Percentiles rank a stretch among this genome's conserved stretches.
Evolutionary conservation across 2,329 filamentous ascomycete species (phyloP).

Genomic region (Penicillium sp.): DNA sequence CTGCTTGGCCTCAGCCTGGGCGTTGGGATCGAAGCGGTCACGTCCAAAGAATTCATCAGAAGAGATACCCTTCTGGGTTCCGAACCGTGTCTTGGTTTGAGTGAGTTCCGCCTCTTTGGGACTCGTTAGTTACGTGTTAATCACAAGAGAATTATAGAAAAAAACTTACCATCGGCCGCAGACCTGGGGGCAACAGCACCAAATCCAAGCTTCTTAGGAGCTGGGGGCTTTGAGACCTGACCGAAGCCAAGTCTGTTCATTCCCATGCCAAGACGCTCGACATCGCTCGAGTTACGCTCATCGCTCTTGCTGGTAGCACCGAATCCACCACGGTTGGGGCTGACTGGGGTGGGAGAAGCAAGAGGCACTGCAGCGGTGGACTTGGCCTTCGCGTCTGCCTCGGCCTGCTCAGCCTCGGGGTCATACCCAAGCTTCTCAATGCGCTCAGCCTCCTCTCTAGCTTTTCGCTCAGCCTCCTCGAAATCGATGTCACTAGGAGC

Average conservation of each 20-base stretch:
- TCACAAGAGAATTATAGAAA: background rate
- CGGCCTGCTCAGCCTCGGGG: slow-evolving; percentile 75
- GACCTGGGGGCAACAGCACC: slow-evolving; percentile 78
- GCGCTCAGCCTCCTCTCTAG: slow-evolving; percentile 94
- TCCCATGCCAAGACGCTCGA: slow-evolving; percentile 89
- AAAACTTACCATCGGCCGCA: slow-evolving; percentile 62
- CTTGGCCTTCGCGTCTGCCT: slow-evolving; percentile 32
- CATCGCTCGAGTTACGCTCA: slow-evolving; percentile 67
- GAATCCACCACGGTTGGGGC: slow-evolving; percentile 62
- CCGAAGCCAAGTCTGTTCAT: slow-evolving; percentile 84
- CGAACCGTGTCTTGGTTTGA: slow-evolving; percentile 86
- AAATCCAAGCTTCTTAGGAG: slow-evolving; percentile 81
- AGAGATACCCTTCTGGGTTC: slow-evolving; percentile 89
- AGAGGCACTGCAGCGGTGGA: slow-evolving; percentile 58
- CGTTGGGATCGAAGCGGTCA: slow-evolving; percentile 75
- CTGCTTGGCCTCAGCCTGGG: slow-evolving; percentile 81
- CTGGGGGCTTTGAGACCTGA: slow-evolving; percentile 62
- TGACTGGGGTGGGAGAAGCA: slow-evolving; percentile 74
- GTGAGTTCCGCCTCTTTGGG: slow-evolving; percentile 69
- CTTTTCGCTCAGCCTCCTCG: slow-evolving; percentile 94
- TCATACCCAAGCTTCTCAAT: slow-evolving; percentile 96
- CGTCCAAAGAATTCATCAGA: slow-evolving; percentile 98
- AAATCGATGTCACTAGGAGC: slow-evolving; percentile 78
- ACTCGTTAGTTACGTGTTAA: background rate
- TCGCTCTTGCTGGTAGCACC: slow-evolving; percentile 56